phyloP scores from a whole-genome alignment of 441 rosid genomes.

The Aleurites moluccanus region DNA sequence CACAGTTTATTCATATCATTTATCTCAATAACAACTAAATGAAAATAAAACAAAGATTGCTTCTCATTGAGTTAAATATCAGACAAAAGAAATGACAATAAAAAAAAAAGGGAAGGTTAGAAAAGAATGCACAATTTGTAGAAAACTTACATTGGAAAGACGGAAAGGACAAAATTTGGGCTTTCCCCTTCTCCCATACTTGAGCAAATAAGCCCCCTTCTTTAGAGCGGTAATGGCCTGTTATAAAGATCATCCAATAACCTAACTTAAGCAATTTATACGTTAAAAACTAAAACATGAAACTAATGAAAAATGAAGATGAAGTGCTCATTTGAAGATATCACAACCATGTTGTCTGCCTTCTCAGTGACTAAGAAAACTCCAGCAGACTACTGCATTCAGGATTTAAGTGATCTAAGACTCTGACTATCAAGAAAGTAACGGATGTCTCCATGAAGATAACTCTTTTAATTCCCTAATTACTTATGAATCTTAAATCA shows the following conservation, averaged over 20 bases:
- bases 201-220: slow-evolving; percentile 92
- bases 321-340: slow-evolving; percentile 3
- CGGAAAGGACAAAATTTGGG: slow-evolving; percentile 98
- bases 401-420: slow-evolving; percentile 2
- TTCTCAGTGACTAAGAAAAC: slow-evolving; percentile 4
- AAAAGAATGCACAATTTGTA: neutral
- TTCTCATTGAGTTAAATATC: slow-evolving; percentile 10
- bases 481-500: neutral
- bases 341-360: neutral
- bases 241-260: slow-evolving; percentile 41
- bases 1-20: neutral
- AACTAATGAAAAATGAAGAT: slow-evolving; percentile 11
- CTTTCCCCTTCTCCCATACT: slow-evolving; percentile 98
- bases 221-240: slow-evolving; percentile 97
- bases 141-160: slow-evolving; percentile 82
- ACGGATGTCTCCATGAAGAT: neutral
- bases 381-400: slow-evolving; percentile 4
- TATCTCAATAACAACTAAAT: neutral
- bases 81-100: slow-evolving; percentile 1
- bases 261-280: slow-evolving; percentile 24
- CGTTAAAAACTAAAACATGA: slow-evolving; percentile 9
- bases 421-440: neutral
- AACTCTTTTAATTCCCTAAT: neutral
- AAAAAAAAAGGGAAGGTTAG: too few relatives aligned
- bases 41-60: neutral